These are phyloP conservation scores for carrot (Daucus carota) DNA, from an alignment of 129 eudicot genomes.

Conservation along the genomic window DNA sequence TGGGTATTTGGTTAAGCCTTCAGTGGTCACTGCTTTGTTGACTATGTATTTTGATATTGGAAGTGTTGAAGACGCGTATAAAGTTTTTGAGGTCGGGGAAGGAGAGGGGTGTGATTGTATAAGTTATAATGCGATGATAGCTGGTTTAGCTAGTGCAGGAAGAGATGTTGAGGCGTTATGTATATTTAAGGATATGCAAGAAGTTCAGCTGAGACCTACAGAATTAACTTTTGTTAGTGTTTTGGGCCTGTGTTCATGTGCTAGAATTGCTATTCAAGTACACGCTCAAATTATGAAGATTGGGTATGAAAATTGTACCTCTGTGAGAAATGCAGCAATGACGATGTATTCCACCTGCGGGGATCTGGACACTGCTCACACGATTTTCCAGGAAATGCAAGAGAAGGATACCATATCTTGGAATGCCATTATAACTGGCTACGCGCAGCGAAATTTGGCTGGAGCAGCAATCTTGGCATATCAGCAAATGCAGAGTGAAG, in stretches of 20 bases:
- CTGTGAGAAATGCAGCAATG: slow-evolving; percentile 67
- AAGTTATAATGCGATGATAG: slow-evolving; percentile 69
- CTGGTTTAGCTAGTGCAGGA: slow-evolving; percentile 56
- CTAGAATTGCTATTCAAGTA: slow-evolving; percentile 36
- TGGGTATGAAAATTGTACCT: slow-evolving; percentile 39
- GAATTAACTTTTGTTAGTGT: slow-evolving; percentile 65
- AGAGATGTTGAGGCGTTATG: slow-evolving; percentile 43
- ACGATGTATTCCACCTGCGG: slow-evolving; percentile 55
- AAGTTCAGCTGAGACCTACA: slow-evolving; percentile 40
- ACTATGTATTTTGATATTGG: slow-evolving; percentile 64
- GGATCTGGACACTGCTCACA: slow-evolving; percentile 27
- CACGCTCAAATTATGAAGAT: slow-evolving; percentile 52
- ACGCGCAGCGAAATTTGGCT: slow-evolving; percentile 36
- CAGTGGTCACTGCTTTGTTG: slow-evolving; percentile 66
- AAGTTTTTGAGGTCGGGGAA: slow-evolving; percentile 49
- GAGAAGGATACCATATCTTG: slow-evolving; percentile 63
- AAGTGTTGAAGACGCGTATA: slow-evolving; percentile 32
- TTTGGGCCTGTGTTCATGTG: slow-evolving; percentile 45
- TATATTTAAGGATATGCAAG: slow-evolving; percentile 53
- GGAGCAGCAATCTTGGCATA: slow-evolving; percentile 36
- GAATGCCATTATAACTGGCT: slow-evolving; percentile 66
- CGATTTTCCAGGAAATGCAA: slow-evolving; percentile 37
- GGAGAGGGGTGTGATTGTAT: slow-evolving; percentile 36
- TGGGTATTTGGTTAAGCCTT: slow-evolving; percentile 47
- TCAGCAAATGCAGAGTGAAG: slow-evolving; percentile 56